These are phyloP conservation scores for Tricholomella constricta DNA, from an alignment of 768 basidiomycete species.

Conservation along the genomic window DNA sequence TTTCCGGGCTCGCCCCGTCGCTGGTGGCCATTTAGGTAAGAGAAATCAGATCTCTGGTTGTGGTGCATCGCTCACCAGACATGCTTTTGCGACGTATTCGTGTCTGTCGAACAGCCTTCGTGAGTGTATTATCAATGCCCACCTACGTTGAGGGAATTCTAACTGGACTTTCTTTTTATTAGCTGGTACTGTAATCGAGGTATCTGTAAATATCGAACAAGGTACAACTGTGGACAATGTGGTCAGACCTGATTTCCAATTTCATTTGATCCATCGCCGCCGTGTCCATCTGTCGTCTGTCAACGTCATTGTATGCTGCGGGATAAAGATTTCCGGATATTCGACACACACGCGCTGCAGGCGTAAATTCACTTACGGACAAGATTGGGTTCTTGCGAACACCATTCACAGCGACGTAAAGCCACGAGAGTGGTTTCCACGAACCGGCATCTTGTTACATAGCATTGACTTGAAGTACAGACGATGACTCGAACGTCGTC, in stretches of 20 bases:
- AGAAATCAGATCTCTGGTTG: not conserved
- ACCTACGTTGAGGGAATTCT: too few species aligned
- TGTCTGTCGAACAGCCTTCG: not conserved
- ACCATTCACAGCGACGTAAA: not conserved
- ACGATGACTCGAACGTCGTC: not conserved
- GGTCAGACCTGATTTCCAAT: not conserved
- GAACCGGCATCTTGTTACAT: not conserved
- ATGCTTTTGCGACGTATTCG: not conserved
- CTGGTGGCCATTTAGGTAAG: slow-evolving; percentile 54
- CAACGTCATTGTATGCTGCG: not conserved
- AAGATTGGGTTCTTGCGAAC: too few species aligned
- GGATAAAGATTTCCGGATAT: too few species aligned
- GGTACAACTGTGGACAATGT: not conserved
- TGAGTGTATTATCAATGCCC: not conserved
- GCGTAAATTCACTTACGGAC: too few species aligned
- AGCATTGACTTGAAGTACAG: too few species aligned
- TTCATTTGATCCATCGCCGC: not conserved
- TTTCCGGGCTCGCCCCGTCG: slow-evolving; percentile 60
- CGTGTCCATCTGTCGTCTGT: not conserved
- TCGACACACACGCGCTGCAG: too few species aligned
- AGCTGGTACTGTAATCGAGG: not conserved
- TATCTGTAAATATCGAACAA: not conserved
- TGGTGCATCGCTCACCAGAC: not conserved
- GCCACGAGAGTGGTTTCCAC: not conserved
- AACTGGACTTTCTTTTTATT: too few species aligned